Conservation (phyloP, 2,329 filamentous ascomycete genomes). For the Aschersonia sp. region DNA sequence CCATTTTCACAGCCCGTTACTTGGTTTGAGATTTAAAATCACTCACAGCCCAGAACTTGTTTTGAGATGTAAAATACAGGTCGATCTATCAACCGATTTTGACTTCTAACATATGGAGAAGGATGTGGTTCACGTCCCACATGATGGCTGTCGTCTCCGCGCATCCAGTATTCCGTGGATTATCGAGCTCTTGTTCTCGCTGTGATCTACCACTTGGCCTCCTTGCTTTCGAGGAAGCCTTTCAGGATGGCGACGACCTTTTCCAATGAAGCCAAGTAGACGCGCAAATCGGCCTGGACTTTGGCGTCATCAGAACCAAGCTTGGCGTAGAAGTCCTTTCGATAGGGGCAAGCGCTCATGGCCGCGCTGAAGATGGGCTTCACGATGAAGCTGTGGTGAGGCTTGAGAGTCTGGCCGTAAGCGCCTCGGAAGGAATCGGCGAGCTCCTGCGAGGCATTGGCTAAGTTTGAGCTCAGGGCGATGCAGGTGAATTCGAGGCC, state of each 20-base stretch:
- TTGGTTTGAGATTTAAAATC: too few species aligned
- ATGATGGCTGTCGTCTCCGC: too few species aligned
- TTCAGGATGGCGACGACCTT: slow-evolving; percentile 64
- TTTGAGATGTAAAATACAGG: too few species aligned
- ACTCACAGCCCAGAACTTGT: too few species aligned
- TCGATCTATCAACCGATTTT: too few species aligned
- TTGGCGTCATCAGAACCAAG: slow-evolving; percentile 52
- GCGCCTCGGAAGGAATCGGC: slow-evolving; percentile 72
- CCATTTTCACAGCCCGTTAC: too few species aligned
- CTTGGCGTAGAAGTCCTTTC: slow-evolving; percentile 86
- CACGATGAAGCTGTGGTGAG: slow-evolving; percentile 75
- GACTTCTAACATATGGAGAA: too few species aligned
- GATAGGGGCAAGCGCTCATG: slow-evolving; percentile 86
- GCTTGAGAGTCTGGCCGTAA: slow-evolving; percentile 79
- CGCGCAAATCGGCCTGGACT: slow-evolving; percentile 47
- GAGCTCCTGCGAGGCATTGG: slow-evolving; percentile 58
- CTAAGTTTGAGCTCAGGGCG: slow-evolving; percentile 64
- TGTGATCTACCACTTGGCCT: slow-evolving; percentile 2
- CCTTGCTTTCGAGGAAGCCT: slow-evolving; percentile 29
- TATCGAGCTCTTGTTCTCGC: too few species aligned
- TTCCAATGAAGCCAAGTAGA: slow-evolving; percentile 66
- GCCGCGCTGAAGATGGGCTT: slow-evolving; percentile 88
- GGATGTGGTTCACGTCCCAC: too few species aligned
- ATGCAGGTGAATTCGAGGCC: slow-evolving; percentile 88
- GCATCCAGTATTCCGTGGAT: too few species aligned